phyloP scores from a whole-genome alignment of 2,329 filamentous ascomycete species.

The Fusarium brevicatenulatum region DNA sequence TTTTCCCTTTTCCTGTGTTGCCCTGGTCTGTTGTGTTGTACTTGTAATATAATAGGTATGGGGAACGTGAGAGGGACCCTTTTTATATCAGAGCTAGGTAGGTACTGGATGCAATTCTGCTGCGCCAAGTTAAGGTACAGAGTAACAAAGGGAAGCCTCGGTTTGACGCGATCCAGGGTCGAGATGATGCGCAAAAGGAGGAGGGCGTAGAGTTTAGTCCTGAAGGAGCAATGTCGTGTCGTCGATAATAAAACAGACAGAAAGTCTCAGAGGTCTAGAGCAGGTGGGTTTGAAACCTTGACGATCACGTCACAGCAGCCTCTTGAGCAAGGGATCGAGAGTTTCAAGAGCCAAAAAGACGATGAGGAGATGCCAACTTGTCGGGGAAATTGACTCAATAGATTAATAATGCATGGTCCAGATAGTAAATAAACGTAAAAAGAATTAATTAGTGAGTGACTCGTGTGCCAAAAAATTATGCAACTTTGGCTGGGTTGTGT shows the following conservation, averaged over 20 bases:
- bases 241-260: conserved; percentile 6
- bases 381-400: conserved; percentile 2
- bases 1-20: conserved; percentile 13
- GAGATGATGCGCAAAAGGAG: conserved; percentile 35
- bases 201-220: conserved; percentile 14
- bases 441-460: conserved; percentile 31
- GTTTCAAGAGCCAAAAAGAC: background rate
- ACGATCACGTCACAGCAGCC: conserved; percentile 38
- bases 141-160: conserved; percentile 17
- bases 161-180: conserved; percentile 41
- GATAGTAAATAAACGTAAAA: conserved; percentile 26
- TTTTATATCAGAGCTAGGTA: conserved; percentile 37
- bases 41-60: conserved; percentile 17
- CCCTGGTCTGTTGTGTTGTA: conserved; percentile 14
- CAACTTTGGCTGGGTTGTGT: conserved; percentile 7
- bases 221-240: conserved; percentile 11
- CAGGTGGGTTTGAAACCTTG: conserved; percentile 26
- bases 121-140: conserved; percentile 33
- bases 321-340: conserved; percentile 30
- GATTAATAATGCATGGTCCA: background rate
- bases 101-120: conserved; percentile 14
- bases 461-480: conserved; percentile 12
- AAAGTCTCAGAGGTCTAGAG: background rate
- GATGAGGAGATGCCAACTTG: background rate
- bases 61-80: conserved; percentile 22